Evolutionary conservation across 2,329 filamentous ascomycete species (phyloP).

Genomic region (Trichoderma sp.): DNA sequence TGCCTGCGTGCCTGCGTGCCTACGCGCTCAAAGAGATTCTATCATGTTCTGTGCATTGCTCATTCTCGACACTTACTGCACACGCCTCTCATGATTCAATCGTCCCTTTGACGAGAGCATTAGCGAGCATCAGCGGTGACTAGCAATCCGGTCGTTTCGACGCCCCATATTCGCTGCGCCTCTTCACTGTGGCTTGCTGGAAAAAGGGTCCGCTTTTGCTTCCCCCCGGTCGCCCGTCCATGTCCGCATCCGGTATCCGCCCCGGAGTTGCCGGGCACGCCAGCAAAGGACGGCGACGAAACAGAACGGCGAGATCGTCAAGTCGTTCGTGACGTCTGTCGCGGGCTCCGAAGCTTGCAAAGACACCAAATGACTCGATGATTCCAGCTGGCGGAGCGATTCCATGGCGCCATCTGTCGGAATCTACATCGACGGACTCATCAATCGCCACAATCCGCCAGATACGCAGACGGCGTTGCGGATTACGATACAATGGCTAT

Average conservation of each 20-base stretch:
- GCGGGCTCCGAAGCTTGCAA: constrained; percentile 1
- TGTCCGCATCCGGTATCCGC: constrained; percentile 20
- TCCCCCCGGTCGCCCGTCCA: constrained; percentile 18
- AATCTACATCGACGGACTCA: not conserved
- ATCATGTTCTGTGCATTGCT: not conserved
- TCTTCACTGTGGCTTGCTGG: constrained; percentile 18
- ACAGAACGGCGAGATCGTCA: constrained; percentile 10
- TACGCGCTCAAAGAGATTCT: not conserved
- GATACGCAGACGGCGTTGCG: not conserved
- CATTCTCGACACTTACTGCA: not conserved
- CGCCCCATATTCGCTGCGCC: constrained; percentile 18
- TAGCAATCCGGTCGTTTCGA: not conserved
- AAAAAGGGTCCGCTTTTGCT: constrained; percentile 1
- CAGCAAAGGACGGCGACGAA: constrained; percentile 14
- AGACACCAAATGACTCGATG: constrained; percentile 6
- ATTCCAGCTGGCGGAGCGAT: not conserved
- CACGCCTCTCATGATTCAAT: constrained; percentile 3
- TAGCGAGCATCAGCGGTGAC: constrained; percentile 15
- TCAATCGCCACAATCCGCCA: not conserved
- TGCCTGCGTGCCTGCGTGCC: not conserved
- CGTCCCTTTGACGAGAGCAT: not conserved
- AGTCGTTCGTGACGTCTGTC: constrained; percentile 1
- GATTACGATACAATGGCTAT: not conserved
- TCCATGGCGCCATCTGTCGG: not conserved
- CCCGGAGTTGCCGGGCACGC: constrained; percentile 18